Conservation (phyloP, 106 monocot species). For the Gastrodia elata region DNA sequence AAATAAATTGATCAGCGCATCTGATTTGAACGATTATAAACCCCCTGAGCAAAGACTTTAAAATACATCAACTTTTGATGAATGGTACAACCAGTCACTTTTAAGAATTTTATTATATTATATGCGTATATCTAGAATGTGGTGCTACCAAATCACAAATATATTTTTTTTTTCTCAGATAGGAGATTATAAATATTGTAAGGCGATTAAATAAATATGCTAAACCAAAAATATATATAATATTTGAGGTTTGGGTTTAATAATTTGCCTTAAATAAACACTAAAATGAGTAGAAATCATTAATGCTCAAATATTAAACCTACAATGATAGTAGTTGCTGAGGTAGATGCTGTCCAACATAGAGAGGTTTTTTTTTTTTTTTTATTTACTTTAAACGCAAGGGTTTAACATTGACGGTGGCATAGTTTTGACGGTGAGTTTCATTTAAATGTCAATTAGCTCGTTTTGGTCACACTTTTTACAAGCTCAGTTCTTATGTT, state of each 20-base stretch:
- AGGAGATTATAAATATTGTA: background rate
- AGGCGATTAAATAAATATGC: background rate
- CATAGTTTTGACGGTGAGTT: background rate
- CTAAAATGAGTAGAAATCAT: background rate
- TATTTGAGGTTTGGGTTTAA: background rate
- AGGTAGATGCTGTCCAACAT: too few relatives aligned
- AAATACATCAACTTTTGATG: background rate
- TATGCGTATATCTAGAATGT: background rate
- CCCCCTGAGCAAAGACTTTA: background rate
- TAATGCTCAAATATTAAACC: too few relatives aligned
- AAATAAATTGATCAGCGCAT: background rate
- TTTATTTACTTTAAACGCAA: too few relatives aligned
- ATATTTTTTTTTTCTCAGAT: background rate
- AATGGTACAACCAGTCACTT: background rate
- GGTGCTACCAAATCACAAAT: background rate
- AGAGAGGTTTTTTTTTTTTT: too few relatives aligned
- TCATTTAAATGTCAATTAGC: background rate
- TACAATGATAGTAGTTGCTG: too few relatives aligned
- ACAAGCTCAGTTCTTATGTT: background rate
- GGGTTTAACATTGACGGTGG: background rate
- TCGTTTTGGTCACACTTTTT: background rate
- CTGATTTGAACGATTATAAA: background rate
- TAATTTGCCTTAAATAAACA: too few relatives aligned
- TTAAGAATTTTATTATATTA: background rate
- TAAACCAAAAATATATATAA: too few relatives aligned